A percentile compares a stretch with the other conserved stretches of the same genome.
phyloP scores from a whole-genome alignment of 2,329 filamentous ascomycete genomes.

The Ophiostoma australiae region DNA sequence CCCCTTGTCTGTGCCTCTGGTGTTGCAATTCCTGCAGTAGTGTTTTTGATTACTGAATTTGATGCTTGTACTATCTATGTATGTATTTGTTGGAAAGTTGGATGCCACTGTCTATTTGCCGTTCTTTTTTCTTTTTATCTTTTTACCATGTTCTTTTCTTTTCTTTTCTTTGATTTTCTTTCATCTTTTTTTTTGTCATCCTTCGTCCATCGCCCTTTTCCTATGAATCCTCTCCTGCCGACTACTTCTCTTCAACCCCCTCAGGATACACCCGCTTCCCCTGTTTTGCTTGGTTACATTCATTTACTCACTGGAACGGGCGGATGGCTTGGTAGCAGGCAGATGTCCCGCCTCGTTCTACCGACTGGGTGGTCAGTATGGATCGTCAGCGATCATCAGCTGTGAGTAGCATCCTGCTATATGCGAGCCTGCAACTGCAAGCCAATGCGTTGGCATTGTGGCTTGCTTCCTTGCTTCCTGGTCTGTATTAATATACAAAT shows the following conservation, averaged over 20 bases:
- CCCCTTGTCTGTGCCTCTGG: background rate
- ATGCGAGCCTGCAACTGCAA: slow-evolving; percentile 1
- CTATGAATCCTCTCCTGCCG: too few relatives aligned
- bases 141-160: too few relatives aligned
- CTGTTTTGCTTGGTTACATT: slow-evolving; percentile 13
- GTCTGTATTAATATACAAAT: background rate
- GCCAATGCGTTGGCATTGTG: background rate
- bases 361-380: slow-evolving; percentile 17
- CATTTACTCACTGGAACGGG: slow-evolving; percentile 4
- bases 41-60: background rate
- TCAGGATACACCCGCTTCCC: background rate
- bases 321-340: slow-evolving; percentile 5
- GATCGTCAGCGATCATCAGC: slow-evolving; percentile 18
- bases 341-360: background rate
- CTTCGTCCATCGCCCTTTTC: too few relatives aligned
- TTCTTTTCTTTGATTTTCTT: too few relatives aligned
- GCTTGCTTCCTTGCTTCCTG: background rate
- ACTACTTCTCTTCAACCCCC: background rate
- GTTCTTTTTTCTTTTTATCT: background rate
- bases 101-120: background rate
- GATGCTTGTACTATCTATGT: background rate
- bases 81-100: background rate
- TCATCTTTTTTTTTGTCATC: background rate
- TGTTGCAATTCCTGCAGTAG: background rate
- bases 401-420: slow-evolving; percentile 14